phyloP scores from a whole-genome alignment of 2,329 filamentous ascomycete genomes.

The Verticillium albo-atrum region DNA sequence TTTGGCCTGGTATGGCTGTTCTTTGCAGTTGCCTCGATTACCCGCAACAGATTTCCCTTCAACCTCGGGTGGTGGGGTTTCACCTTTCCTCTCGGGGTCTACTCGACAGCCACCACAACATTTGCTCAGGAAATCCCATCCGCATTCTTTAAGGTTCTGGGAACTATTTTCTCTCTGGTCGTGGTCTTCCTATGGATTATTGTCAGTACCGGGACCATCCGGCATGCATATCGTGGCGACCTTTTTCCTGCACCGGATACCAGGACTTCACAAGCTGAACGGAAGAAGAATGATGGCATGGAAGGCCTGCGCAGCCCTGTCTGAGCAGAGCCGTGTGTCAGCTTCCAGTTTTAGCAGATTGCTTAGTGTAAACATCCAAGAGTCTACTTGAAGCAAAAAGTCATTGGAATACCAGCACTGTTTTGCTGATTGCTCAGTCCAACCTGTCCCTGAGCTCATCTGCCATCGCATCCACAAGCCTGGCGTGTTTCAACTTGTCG shows the following conservation, averaged over 20 bases:
- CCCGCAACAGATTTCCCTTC: constrained; percentile 34
- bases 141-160: constrained; percentile 35
- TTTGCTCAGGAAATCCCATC: constrained; percentile 36
- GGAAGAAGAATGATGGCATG: background rate
- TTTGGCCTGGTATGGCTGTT: constrained; percentile 39
- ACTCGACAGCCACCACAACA: constrained; percentile 33
- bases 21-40: constrained; percentile 36
- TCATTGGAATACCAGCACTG: background rate
- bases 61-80: constrained; percentile 46
- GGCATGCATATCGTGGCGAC: constrained; percentile 31
- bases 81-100: constrained; percentile 41
- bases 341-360: background rate
- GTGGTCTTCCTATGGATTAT: constrained; percentile 38
- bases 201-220: constrained; percentile 32
- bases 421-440: background rate
- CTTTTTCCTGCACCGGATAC: constrained; percentile 35
- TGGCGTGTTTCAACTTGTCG: background rate
- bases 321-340: background rate
- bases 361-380: too few relatives aligned
- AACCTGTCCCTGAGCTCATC: background rate
- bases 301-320: background rate
- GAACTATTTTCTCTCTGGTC: constrained; percentile 33
- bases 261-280: background rate
- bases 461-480: background rate
- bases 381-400: background rate